phyloP scores from a whole-genome alignment of 306 rosid genomes.

The Herpetospermum pedunculosum region DNA sequence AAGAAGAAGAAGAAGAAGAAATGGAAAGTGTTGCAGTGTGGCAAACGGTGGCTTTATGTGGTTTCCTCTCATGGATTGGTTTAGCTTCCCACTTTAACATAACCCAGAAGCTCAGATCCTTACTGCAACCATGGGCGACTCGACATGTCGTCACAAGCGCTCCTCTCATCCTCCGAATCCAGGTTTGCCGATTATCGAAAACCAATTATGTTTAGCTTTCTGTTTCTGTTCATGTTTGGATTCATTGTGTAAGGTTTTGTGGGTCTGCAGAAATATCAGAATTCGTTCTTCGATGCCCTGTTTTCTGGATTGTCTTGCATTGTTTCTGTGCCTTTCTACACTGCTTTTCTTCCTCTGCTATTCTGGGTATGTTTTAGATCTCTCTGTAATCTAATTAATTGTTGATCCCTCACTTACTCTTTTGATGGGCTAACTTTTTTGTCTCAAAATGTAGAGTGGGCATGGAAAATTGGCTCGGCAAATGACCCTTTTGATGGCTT shows the following conservation, averaged over 20 bases:
- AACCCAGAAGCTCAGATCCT: constrained; percentile 65
- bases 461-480: constrained; percentile 96
- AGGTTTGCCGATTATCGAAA: constrained; percentile 30
- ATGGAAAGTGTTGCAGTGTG: constrained; percentile 57
- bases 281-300: constrained; percentile 49
- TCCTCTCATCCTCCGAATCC: constrained; percentile 60
- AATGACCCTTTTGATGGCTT: constrained; percentile 90
- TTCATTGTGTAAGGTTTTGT: background rate
- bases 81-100: constrained; percentile 49
- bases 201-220: background rate
- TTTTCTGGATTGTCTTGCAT: constrained; percentile 70
- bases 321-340: constrained; percentile 91
- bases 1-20: constrained; percentile 12
- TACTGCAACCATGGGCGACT: constrained; percentile 58
- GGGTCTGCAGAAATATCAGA: constrained; percentile 40
- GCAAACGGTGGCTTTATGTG: constrained; percentile 59
- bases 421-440: background rate
- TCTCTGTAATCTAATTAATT: background rate
- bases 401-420: background rate
- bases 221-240: background rate
- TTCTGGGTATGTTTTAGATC: constrained; percentile 58
- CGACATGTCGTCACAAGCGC: constrained; percentile 43
- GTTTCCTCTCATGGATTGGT: constrained; percentile 46
- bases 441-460: constrained; percentile 53
- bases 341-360: constrained; percentile 85